A percentile compares a stretch with the other conserved stretches of the same genome.
phyloP scores from a whole-genome alignment of 2,329 filamentous ascomycete species.

The Laburnicola sp. region DNA sequence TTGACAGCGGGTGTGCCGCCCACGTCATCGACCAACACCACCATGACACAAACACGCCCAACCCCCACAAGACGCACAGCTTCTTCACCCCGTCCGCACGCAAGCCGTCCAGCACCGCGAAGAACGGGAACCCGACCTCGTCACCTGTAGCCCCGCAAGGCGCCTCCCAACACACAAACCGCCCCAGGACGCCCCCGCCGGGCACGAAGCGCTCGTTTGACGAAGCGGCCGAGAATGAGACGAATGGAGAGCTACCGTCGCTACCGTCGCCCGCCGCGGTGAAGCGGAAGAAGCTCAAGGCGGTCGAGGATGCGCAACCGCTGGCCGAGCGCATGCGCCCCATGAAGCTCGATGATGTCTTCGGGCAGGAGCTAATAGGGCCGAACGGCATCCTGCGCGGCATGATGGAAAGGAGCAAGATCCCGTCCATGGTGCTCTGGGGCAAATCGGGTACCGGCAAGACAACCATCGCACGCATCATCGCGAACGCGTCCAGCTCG shows the following conservation, averaged over 20 bases:
- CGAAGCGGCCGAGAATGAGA: conserved; percentile 18
- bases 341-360: conserved; percentile 78
- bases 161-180: conserved; percentile 18
- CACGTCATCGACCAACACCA: conserved; percentile 63
- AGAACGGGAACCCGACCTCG: conserved; percentile 26
- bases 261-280: conserved; percentile 46
- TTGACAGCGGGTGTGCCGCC: conserved; percentile 78
- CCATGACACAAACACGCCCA: conserved; percentile 36
- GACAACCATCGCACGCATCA: conserved; percentile 88
- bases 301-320: conserved; percentile 71
- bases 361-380: conserved; percentile 88
- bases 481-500: conserved; percentile 78
- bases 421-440: conserved; percentile 97
- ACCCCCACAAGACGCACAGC: conserved; percentile 47
- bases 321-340: conserved; percentile 95
- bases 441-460: conserved; percentile 80
- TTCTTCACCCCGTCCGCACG: conserved; percentile 61
- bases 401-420: conserved; percentile 80
- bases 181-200: conserved; percentile 32
- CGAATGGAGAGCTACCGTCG: conserved; percentile 27
- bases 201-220: conserved; percentile 32
- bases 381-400: conserved; percentile 79
- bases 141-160: conserved; percentile 21
- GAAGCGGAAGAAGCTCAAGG: conserved; percentile 63
- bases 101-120: conserved; percentile 29